These are phyloP conservation scores for Ganoderma sinense DNA, from an alignment of 1,284 basidiomycete genomes.

Conservation along the genomic window DNA sequence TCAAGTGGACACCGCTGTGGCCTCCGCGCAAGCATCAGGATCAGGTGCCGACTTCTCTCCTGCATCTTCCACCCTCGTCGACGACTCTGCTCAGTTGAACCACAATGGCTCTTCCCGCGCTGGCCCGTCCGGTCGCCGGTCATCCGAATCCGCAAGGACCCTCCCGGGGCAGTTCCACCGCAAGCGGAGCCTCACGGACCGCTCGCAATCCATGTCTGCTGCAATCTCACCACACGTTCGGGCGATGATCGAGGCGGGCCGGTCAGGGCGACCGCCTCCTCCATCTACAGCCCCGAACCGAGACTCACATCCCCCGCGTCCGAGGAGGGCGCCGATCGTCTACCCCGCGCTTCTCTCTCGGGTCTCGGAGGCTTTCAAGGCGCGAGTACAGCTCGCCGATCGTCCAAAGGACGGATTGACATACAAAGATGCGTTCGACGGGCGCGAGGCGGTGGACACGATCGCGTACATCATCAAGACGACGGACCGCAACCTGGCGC, in stretches of 20 bases:
- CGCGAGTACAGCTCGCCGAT: slow-evolving; percentile 81
- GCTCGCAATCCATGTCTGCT: slow-evolving; percentile 73
- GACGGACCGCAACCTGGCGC: slow-evolving; percentile 94
- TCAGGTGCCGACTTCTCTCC: slow-evolving; percentile 58
- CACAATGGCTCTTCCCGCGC: slow-evolving; percentile 13
- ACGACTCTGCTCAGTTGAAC: slow-evolving; percentile 44
- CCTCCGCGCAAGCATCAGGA: slow-evolving; percentile 42
- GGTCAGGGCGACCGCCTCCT: slow-evolving; percentile 47
- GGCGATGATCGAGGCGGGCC: slow-evolving; percentile 39
- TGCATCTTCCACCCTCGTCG: slow-evolving; percentile 58
- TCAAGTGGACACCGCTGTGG: slow-evolving; percentile 55
- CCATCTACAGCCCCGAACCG: slow-evolving; percentile 48
- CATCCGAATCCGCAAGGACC: slow-evolving; percentile 62
- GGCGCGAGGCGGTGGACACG: slow-evolving; percentile 95
- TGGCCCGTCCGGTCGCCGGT: slow-evolving; percentile 48
- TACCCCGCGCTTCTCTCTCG: slow-evolving; percentile 96
- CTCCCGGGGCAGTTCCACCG: slow-evolving; percentile 56
- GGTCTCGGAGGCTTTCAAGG: slow-evolving; percentile 93
- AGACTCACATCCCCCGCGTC: slow-evolving; percentile 51
- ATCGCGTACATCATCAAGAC: slow-evolving; percentile 99
- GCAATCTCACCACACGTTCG: slow-evolving; percentile 50
- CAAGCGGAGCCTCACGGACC: slow-evolving; percentile 67
- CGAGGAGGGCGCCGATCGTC: slow-evolving; percentile 74
- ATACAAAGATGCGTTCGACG: slow-evolving; percentile 97
- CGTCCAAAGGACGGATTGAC: slow-evolving; percentile 94